Base-by-base conservation (phyloP, 345 rosid species). In the Citrus medica region DNA sequence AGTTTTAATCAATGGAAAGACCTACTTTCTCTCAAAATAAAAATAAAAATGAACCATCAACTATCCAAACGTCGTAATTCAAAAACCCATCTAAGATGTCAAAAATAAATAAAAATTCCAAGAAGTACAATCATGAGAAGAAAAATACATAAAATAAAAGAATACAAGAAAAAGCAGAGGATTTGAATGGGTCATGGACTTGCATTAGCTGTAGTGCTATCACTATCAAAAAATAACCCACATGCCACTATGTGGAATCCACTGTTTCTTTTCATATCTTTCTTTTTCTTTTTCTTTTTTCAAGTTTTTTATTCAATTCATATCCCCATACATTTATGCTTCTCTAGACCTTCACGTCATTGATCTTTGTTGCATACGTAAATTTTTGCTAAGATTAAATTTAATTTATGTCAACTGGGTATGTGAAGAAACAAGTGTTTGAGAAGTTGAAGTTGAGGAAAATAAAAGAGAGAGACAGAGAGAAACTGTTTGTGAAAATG, bases 231-330 rank as follows among this genome's bases (percentile, higher is more conserved):
- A 64, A 22, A 64, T 42, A 37, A 22, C 13, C 32, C 71, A 64
- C 71, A 64, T 64, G 78, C 46, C 27, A 28, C 27, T 48, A 12
- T 24, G 70, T 64, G 62, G 70, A 75, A 75, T 75, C 78, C 62
- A 64, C 59, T 71, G 22, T 28, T 64, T 63, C 61, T 6, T 9
- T 16, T 40, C 4, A 25, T 73, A 4, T 40, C 12, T 74, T 1
- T 53, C 22, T n/a, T 21, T n/a, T 4, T 13, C 2, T 28, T 40
- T 42, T 69, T 13, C 6, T 30, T 16, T 37, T 27, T n/a, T 70
- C 38, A 14, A 3, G 35, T 46, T 13, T 48, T 70, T 40, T 63
- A 63, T 64, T 63, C 14, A 64, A 64, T 30, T 12, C 71, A 64
- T 32, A 42, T 64, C 61, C 69, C 61, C 61, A 48, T 64, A 46